phyloP scores from a whole-genome alignment of 208 protist species.

The Crithidia mellificae region DNA sequence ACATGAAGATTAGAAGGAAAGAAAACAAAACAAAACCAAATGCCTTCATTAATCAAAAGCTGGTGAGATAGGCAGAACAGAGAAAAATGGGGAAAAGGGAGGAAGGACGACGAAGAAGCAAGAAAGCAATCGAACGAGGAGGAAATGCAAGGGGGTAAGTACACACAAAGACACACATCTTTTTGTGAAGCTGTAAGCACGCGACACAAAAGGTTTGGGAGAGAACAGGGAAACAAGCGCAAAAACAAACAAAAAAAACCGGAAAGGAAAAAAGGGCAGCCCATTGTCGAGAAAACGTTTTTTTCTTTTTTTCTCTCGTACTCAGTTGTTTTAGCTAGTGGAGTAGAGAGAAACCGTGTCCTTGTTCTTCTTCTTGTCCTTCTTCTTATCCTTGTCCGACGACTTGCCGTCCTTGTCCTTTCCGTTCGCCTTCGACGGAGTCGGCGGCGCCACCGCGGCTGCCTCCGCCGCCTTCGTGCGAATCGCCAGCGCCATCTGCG shows the following conservation, averaged over 20 bases:
- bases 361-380: slow-evolving; percentile 12
- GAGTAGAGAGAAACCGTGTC: slow-evolving; percentile 7
- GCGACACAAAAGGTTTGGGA: not conserved
- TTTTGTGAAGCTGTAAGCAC: not conserved
- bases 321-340: not conserved
- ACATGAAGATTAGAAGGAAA: not conserved
- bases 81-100: too few species aligned
- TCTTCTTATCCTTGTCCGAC: slow-evolving; percentile 29
- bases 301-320: not conserved
- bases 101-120: not conserved
- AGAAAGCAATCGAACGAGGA: not conserved
- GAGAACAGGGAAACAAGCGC: too few species aligned
- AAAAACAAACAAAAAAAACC: not conserved
- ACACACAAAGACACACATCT: too few species aligned
- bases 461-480: slow-evolving; percentile 20
- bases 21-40: not conserved
- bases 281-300: too few species aligned
- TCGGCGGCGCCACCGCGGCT: slow-evolving; percentile 1
- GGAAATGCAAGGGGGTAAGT: not conserved
- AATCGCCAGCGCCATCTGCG: slow-evolving; percentile 15
- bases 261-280: not conserved
- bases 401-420: slow-evolving; percentile 22
- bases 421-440: not conserved
- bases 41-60: too few species aligned
- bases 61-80: too few species aligned